These are phyloP conservation scores for Anthoceros angustus DNA, from an alignment of 225 moss, liverwort and hornwort genomes.

Conservation along the genomic window DNA sequence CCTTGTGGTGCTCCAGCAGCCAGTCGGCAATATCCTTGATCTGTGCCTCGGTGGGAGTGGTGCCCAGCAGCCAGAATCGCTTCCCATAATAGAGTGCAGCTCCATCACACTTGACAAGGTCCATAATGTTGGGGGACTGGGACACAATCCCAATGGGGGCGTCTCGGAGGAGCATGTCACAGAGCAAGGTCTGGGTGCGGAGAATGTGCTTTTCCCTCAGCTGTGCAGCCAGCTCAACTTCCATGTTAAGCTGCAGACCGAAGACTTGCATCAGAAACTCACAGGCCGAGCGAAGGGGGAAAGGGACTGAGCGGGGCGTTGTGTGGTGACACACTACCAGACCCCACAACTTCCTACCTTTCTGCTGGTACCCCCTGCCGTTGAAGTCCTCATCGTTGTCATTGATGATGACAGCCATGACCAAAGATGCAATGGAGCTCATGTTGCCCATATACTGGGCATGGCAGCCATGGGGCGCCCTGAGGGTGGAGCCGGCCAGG, in stretches of 20 bases:
- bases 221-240: conserved; percentile 6
- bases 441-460: conserved; percentile 3
- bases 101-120: conserved; percentile 3
- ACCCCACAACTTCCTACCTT: conserved; percentile 5
- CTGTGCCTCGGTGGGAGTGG: not conserved
- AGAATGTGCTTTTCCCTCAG: conserved; percentile 4
- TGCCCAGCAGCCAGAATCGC: not conserved
- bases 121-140: not conserved
- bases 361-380: conserved; percentile 3
- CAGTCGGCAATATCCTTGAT: not conserved
- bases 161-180: conserved; percentile 2
- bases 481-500: conserved; percentile 1
- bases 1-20: conserved; percentile 4
- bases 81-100: not conserved
- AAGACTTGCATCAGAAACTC: conserved; percentile 6
- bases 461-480: conserved; percentile 2
- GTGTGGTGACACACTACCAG: conserved; percentile 3
- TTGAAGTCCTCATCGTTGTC: conserved; percentile 6
- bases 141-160: conserved; percentile 1
- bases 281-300: conserved; percentile 5
- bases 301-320: conserved; percentile 4
- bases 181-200: not conserved
- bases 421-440: conserved; percentile 2
- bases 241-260: conserved; percentile 6
- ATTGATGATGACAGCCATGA: conserved; percentile 2